Conservation (phyloP, 2,329 filamentous ascomycete species). For the Raffaelea deltoideospora region DNA sequence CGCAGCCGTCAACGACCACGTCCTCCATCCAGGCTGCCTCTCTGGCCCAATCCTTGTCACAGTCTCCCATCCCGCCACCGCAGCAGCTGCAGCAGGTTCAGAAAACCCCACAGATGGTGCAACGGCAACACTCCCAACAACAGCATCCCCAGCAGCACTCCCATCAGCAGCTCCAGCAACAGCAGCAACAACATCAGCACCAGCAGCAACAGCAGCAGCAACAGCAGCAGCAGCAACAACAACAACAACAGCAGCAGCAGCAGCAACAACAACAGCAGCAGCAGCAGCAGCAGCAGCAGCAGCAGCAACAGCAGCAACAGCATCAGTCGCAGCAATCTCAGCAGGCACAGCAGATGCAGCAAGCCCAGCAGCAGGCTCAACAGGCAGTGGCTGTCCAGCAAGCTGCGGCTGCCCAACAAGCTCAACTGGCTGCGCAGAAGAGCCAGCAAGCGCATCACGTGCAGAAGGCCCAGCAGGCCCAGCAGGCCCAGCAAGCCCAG, state of each 20-base stretch:
- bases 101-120: constrained; percentile 4
- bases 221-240: constrained; percentile 10
- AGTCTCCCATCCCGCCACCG: constrained; percentile 26
- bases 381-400: constrained; percentile 10
- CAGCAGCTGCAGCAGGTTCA: constrained; percentile 25
- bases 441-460: constrained; percentile 16
- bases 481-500: constrained; percentile 11
- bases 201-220: constrained; percentile 13
- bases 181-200: constrained; percentile 8
- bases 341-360: constrained; percentile 8
- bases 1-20: constrained; percentile 27
- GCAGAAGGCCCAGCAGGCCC: constrained; percentile 9
- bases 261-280: constrained; percentile 14
- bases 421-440: constrained; percentile 8
- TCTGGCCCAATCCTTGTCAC: constrained; percentile 15
- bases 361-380: constrained; percentile 5
- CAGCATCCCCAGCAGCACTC: constrained; percentile 5
- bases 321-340: constrained; percentile 6
- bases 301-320: constrained; percentile 10
- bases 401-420: constrained; percentile 10
- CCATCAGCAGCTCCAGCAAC: constrained; percentile 19
- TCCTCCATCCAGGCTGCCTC: constrained; percentile 20
- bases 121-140: constrained; percentile 1
- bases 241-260: constrained; percentile 8
- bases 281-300: constrained; percentile 9